Conservation (phyloP, 805 yeast species). For the Saccharomycopsis sp. region DNA sequence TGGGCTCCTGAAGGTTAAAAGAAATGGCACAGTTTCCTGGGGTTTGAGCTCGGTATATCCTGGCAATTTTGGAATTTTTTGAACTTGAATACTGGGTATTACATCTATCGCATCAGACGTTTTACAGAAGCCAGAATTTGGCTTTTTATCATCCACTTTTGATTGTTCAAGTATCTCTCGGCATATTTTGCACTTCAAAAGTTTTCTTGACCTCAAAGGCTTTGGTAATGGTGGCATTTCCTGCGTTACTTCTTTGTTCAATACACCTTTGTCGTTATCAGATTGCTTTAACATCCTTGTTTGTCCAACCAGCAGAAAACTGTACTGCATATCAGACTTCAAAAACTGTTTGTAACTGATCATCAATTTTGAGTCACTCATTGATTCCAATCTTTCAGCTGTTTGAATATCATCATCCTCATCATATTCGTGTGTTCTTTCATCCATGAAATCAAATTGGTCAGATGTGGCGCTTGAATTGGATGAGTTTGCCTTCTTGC, state of each 20-base stretch:
- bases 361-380: slow-evolving; percentile 1
- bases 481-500: not conserved
- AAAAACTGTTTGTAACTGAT: slow-evolving; percentile 5
- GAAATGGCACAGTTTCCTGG: not conserved
- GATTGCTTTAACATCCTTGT: slow-evolving; percentile 8
- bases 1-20: slow-evolving; percentile 11
- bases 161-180: no score
- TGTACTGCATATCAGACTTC: slow-evolving; percentile 10
- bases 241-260: not conserved
- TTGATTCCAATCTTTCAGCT: not conserved
- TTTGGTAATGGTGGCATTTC: slow-evolving; percentile 22
- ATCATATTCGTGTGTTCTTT: slow-evolving; percentile 7
- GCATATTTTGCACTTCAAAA: slow-evolving; percentile 24
- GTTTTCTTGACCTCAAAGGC: slow-evolving; percentile 19
- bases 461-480: not conserved
- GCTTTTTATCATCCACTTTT: not conserved
- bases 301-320: slow-evolving; percentile 22
- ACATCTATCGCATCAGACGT: slow-evolving; percentile 21
- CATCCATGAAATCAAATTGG: not conserved
- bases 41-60: no score
- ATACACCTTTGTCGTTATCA: slow-evolving; percentile 1
- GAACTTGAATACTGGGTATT: slow-evolving; percentile 23
- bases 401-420: slow-evolving; percentile 12
- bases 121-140: not conserved
- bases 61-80: slow-evolving; percentile 1